phyloP scores from a whole-genome alignment of 2,329 filamentous ascomycete genomes.

The Aspergillus texensis region DNA sequence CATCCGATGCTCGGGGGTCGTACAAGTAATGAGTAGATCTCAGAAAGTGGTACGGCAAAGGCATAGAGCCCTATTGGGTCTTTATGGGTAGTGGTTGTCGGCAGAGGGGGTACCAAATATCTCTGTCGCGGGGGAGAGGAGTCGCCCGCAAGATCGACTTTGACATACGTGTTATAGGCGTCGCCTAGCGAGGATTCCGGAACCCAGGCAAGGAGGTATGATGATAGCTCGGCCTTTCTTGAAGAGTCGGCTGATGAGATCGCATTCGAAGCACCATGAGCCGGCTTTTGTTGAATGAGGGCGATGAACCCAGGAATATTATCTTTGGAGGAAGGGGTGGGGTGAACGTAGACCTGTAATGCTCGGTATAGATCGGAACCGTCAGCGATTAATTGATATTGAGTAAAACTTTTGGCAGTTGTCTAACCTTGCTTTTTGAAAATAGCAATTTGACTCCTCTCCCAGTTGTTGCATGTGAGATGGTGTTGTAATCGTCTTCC shows the following conservation, averaged over 20 bases:
- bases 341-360: constrained; percentile 86
- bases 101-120: constrained; percentile 88
- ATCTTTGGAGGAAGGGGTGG: constrained; percentile 88
- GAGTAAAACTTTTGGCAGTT: background rate
- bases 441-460: constrained; percentile 90
- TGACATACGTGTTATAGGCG: constrained; percentile 85
- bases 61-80: constrained; percentile 77
- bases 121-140: constrained; percentile 81
- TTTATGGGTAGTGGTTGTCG: constrained; percentile 76
- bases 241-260: constrained; percentile 48
- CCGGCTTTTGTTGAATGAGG: constrained; percentile 81
- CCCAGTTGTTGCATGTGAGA: constrained; percentile 75
- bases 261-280: constrained; percentile 31
- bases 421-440: constrained; percentile 87
- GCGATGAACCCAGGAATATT: constrained; percentile 95
- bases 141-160: constrained; percentile 84
- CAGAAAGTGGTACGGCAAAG: constrained; percentile 86
- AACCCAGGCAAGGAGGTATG: constrained; percentile 88
- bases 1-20: constrained; percentile 91
- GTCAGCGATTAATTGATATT: constrained; percentile 3
- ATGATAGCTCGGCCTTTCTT: constrained; percentile 58
- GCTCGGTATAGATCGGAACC: constrained; percentile 5
- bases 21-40: constrained; percentile 87
- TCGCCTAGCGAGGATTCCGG: constrained; percentile 88
- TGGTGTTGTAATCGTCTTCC: constrained; percentile 92